A percentile compares a stretch with the other conserved stretches of the same genome.
Conservation (phyloP, 495 filamentous ascomycete genomes). For the Xylaria bambusicola region DNA sequence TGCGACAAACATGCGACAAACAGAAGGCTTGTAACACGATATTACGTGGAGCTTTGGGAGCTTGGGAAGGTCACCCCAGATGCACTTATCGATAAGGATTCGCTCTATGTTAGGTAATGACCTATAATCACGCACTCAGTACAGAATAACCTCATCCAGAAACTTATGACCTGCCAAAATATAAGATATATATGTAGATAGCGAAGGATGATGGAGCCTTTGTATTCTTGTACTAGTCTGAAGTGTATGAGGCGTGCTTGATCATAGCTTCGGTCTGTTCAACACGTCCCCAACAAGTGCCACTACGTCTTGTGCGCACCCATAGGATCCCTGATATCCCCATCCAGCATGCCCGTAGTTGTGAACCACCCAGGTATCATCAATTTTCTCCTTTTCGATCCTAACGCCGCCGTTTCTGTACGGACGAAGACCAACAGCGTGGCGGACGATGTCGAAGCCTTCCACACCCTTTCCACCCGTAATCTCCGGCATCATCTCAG, state of each 20-base stretch:
- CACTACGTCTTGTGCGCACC: slow-evolving; percentile 70
- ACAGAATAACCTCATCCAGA: too few relatives aligned
- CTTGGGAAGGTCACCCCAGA: neutral
- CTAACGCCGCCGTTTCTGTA: slow-evolving; percentile 72
- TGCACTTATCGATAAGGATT: neutral
- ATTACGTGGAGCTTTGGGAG: slow-evolving; percentile 3
- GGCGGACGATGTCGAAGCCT: slow-evolving; percentile 79
- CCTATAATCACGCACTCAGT: too few relatives aligned
- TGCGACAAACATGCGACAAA: neutral
- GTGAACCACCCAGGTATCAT: slow-evolving; percentile 76
- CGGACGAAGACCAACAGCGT: slow-evolving; percentile 86
- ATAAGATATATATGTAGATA: too few relatives aligned
- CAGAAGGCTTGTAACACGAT: slow-evolving; percentile 5
- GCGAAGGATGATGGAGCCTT: too few relatives aligned
- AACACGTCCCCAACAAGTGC: slow-evolving; percentile 66
- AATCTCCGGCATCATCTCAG: slow-evolving; percentile 72
- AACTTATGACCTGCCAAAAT: too few relatives aligned
- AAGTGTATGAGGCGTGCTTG: neutral
- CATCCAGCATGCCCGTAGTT: slow-evolving; percentile 97
- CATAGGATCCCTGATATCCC: slow-evolving; percentile 87
- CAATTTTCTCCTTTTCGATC: slow-evolving; percentile 79
- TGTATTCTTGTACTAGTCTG: too few relatives aligned
- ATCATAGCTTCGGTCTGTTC: slow-evolving; percentile 17
- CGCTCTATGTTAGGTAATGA: neutral
- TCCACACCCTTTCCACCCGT: slow-evolving; percentile 76